Evolutionary conservation across 306 rosid species (phyloP).

Genomic region (Boehmeria nivea): DNA sequence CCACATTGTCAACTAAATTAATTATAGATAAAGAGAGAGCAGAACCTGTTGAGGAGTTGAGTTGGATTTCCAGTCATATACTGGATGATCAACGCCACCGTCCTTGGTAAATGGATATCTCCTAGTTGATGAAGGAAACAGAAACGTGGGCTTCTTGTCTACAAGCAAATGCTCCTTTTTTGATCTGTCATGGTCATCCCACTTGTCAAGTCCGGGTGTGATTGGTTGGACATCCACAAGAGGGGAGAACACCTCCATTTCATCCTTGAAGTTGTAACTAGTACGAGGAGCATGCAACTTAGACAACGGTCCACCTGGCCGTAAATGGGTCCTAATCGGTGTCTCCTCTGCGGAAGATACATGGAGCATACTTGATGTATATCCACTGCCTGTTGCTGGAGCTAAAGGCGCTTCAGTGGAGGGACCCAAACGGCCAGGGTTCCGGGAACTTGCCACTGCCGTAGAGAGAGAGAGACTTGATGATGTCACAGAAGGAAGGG

Average conservation of each 20-base stretch:
- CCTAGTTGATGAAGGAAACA: constrained; percentile 66
- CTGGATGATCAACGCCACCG: constrained; percentile 59
- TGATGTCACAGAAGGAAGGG: constrained; percentile 77
- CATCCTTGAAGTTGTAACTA: constrained; percentile 86
- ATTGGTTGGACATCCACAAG: constrained; percentile 95
- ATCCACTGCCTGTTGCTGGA: constrained; percentile 42
- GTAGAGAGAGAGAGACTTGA: constrained; percentile 55
- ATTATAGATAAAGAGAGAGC: constrained; percentile 21
- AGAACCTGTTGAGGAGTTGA: constrained; percentile 65
- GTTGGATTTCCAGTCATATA: constrained; percentile 76
- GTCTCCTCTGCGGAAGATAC: constrained; percentile 62
- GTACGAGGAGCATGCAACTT: constrained; percentile 79
- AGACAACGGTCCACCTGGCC: constrained; percentile 66
- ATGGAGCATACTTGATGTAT: constrained; percentile 44
- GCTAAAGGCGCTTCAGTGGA: constrained; percentile 48
- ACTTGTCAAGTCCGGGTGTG: constrained; percentile 67
- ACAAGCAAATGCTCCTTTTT: constrained; percentile 65
- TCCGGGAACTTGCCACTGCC: constrained; percentile 51
- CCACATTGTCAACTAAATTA: constrained; percentile 20
- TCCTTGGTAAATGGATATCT: constrained; percentile 67
- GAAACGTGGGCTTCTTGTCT: constrained; percentile 64
- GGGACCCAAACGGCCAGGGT: constrained; percentile 57
- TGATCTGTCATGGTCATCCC: constrained; percentile 72
- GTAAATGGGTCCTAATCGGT: constrained; percentile 62
- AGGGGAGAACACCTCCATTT: constrained; percentile 98